Conservation (phyloP, 768 basidiomycete species). For the Melanogaster broomeanus region DNA sequence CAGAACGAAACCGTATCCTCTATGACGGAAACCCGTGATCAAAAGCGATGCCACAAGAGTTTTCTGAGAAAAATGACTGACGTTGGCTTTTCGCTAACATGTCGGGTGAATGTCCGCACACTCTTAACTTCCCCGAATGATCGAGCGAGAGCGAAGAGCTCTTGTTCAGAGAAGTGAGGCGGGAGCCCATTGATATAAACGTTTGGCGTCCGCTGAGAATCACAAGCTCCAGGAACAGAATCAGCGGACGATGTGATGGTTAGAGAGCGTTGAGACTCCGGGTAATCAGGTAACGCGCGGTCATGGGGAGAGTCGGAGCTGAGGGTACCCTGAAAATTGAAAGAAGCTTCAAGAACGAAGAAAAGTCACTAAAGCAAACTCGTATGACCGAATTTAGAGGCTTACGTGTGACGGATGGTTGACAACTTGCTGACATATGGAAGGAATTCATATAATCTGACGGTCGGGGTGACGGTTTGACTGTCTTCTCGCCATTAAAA, state of each 20-base stretch:
- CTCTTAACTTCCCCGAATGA: slow-evolving; percentile 77
- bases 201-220: slow-evolving; percentile 56
- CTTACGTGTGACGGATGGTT: slow-evolving; percentile 29
- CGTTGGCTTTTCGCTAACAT: slow-evolving; percentile 71
- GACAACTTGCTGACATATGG: slow-evolving; percentile 5
- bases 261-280: slow-evolving; percentile 14
- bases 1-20: slow-evolving; percentile 81
- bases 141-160: slow-evolving; percentile 67
- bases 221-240: slow-evolving; percentile 2
- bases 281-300: slow-evolving; percentile 7
- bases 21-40: slow-evolving; percentile 30
- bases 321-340: slow-evolving; percentile 22
- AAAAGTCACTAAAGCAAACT: slow-evolving; percentile 4
- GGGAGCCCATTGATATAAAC: slow-evolving; percentile 90
- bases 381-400: background rate
- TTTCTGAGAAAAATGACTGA: slow-evolving; percentile 33
- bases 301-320: slow-evolving; percentile 12
- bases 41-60: background rate
- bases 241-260: slow-evolving; percentile 15
- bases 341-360: slow-evolving; percentile 20
- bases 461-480: slow-evolving; percentile 10
- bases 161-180: slow-evolving; percentile 79
- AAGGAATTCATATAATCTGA: slow-evolving; percentile 10
- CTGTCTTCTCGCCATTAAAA: slow-evolving; percentile 5
- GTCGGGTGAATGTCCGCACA: slow-evolving; percentile 82